phyloP scores from a whole-genome alignment of 768 basidiomycete species.

The Leccinum rimulosum region DNA sequence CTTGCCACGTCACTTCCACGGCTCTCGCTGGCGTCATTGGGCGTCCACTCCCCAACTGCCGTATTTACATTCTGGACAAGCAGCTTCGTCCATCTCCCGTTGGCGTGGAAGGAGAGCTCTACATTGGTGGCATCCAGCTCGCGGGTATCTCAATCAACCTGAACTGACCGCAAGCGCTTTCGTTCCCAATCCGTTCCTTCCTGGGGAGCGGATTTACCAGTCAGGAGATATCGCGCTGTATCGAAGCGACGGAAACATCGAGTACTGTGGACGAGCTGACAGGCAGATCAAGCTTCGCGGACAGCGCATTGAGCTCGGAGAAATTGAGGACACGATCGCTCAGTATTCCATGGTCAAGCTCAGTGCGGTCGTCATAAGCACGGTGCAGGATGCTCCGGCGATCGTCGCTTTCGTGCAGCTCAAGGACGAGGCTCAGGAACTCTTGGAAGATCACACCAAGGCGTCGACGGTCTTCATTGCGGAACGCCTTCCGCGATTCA shows the following conservation, averaged over 20 bases:
- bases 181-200: slow-evolving; percentile 29
- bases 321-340: slow-evolving; percentile 31
- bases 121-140: slow-evolving; percentile 22
- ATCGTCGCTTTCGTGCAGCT: slow-evolving; percentile 32
- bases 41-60: slow-evolving; percentile 31
- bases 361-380: slow-evolving; percentile 25
- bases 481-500: slow-evolving; percentile 31
- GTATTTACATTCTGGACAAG: slow-evolving; percentile 30
- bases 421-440: slow-evolving; percentile 8
- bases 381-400: slow-evolving; percentile 27
- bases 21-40: slow-evolving; percentile 28
- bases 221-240: slow-evolving; percentile 32
- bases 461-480: slow-evolving; percentile 25
- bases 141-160: slow-evolving; percentile 22
- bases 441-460: slow-evolving; percentile 21
- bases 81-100: slow-evolving; percentile 25
- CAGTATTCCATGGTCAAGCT: slow-evolving; percentile 22
- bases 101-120: slow-evolving; percentile 27
- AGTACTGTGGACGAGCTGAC: slow-evolving; percentile 33
- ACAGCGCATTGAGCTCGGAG: slow-evolving; percentile 33
- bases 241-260: slow-evolving; percentile 26
- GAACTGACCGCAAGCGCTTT: slow-evolving; percentile 28
- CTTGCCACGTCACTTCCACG: slow-evolving; percentile 23
- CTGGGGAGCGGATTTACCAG: slow-evolving; percentile 29
- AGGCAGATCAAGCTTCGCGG: slow-evolving; percentile 35